Evolutionary conservation across 768 basidiomycete species (phyloP).

Genomic region (Phlebiopsis flavidoalba): DNA sequence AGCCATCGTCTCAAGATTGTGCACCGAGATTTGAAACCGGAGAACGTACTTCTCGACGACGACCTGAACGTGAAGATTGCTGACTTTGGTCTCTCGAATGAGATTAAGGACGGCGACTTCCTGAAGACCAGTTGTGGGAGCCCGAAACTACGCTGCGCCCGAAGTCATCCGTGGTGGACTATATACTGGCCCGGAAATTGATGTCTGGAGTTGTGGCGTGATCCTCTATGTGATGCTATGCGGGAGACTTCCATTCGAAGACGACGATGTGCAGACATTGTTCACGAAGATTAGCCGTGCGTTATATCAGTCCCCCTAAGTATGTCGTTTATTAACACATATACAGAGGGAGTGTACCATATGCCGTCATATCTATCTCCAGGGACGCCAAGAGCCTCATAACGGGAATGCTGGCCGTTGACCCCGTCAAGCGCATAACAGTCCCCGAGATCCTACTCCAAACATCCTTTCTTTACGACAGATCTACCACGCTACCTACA

Average conservation of each 20-base stretch:
- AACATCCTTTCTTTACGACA: conserved; percentile 85
- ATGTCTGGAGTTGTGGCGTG: conserved; percentile 99
- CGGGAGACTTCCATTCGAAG: conserved; percentile 93
- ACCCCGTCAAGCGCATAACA: conserved; percentile 93
- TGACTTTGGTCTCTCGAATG: conserved; percentile 96
- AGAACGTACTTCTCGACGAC: conserved; percentile 86
- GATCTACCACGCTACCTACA: conserved; percentile 85
- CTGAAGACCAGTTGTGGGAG: conserved; percentile 96
- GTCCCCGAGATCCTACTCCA: conserved; percentile 86
- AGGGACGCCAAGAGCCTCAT: conserved; percentile 79
- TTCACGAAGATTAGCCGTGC: conserved; percentile 92
- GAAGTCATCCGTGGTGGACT: conserved; percentile 95
- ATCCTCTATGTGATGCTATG: conserved; percentile 98
- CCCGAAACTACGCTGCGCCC: conserved; percentile 97
- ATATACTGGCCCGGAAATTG: conserved; percentile 97
- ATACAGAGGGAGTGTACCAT: conserved; percentile 77
- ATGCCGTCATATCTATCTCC: conserved; percentile 76
- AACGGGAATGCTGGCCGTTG: conserved; percentile 85
- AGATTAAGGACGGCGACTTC: conserved; percentile 95
- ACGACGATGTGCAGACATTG: conserved; percentile 87
- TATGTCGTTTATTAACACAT: background rate
- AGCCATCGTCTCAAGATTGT: conserved; percentile 96
- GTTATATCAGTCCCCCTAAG: conserved; percentile 20
- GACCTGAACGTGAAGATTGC: conserved; percentile 93
- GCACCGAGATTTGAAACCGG: conserved; percentile 96